Percentiles rank a stretch among this genome's conserved stretches.
Conservation (phyloP, 2,329 filamentous ascomycete species). For the Hawksworthiomyces lignivorus region DNA sequence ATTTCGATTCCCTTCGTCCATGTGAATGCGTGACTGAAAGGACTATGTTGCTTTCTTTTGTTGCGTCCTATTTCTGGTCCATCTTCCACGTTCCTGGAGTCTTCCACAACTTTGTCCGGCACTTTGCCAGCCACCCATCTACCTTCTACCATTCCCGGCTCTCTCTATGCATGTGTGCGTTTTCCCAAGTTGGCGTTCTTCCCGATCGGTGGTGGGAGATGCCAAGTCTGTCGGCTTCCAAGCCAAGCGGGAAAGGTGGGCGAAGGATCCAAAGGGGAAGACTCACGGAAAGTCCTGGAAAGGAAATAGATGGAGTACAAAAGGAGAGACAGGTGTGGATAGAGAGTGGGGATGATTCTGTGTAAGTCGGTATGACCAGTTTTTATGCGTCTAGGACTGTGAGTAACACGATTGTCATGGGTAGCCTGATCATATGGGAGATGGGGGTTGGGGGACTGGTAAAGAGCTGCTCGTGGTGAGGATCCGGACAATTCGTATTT, state of each 20-base stretch:
- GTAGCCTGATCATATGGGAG: constrained; percentile 1
- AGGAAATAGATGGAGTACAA: too few relatives aligned
- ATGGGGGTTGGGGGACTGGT: background rate
- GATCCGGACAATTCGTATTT: background rate
- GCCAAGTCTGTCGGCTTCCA: background rate
- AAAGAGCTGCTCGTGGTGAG: background rate
- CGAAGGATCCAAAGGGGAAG: too few relatives aligned
- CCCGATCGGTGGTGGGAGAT: constrained; percentile 1
- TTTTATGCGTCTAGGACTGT: background rate
- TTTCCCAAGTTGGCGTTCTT: constrained; percentile 7
- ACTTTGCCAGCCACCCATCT: too few relatives aligned
- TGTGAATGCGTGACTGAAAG: too few relatives aligned
- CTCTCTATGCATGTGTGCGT: background rate
- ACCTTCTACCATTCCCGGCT: too few relatives aligned
- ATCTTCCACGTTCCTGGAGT: too few relatives aligned
- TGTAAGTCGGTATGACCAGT: background rate
- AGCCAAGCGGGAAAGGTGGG: too few relatives aligned
- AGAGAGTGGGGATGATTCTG: background rate
- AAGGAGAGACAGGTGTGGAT: background rate
- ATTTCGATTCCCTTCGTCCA: too few relatives aligned
- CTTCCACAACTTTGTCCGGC: too few relatives aligned
- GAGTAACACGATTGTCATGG: background rate
- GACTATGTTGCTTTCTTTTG: too few relatives aligned
- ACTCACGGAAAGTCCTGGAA: too few relatives aligned
- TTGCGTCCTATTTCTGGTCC: too few relatives aligned